phyloP scores from a whole-genome alignment of 331 rosid species.

The Pyracantha coccinea region DNA sequence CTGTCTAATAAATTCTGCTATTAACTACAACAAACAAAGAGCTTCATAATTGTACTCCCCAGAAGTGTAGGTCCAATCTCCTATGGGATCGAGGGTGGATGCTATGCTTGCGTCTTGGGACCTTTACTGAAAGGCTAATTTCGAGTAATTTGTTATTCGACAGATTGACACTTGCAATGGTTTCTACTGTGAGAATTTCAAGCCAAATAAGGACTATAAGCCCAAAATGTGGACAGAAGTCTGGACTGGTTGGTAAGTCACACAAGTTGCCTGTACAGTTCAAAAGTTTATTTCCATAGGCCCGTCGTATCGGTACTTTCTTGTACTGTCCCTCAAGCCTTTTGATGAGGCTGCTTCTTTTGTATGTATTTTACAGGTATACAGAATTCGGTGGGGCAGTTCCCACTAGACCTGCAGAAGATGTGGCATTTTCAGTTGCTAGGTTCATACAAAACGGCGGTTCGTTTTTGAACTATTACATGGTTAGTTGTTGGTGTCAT shows the following conservation, averaged over 20 bases:
- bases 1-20: neutral
- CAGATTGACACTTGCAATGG: slow-evolving; percentile 96
- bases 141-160: neutral
- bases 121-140: neutral
- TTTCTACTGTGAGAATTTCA: slow-evolving; percentile 80
- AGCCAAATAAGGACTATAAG: slow-evolving; percentile 58
- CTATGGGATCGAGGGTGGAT: neutral
- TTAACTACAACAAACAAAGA: neutral
- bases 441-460: slow-evolving; percentile 89
- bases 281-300: neutral
- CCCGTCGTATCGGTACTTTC: neutral
- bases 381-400: slow-evolving; percentile 86
- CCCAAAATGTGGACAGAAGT: slow-evolving; percentile 98
- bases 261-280: neutral
- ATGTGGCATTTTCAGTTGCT: slow-evolving; percentile 73
- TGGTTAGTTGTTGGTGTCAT: slow-evolving; percentile 34
- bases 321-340: neutral
- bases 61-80: neutral
- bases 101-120: neutral
- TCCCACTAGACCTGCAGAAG: slow-evolving; percentile 84
- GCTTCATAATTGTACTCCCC: neutral
- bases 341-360: neutral
- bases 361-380: slow-evolving; percentile 41
- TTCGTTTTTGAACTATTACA: slow-evolving; percentile 76
- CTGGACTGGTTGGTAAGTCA: slow-evolving; percentile 91